Base-by-base conservation (phyloP, 129 eudicot species). In the Flaveria robusta region DNA sequence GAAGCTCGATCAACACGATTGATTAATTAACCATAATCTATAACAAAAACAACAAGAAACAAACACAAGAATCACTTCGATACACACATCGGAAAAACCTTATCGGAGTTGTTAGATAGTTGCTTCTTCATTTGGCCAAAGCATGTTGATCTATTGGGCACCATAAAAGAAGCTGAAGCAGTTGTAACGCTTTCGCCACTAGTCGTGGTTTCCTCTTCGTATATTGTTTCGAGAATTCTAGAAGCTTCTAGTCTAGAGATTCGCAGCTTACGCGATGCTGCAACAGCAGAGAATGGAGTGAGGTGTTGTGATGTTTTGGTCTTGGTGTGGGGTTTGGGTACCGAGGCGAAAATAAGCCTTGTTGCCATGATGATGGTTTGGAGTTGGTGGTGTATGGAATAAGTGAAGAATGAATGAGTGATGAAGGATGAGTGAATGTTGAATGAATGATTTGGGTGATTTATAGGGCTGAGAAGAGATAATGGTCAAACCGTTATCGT, bases 281-380 rank as follows among this genome's bases (percentile, higher is more conserved):
- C 79, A 9, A 80, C 79, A 0, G 75, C 83, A 27, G 83, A 66
- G 46, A 80, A 80, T 1, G 75, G 83, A 39, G 83, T 80, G 50
- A 77, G 70, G 4, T 52, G 62, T 41, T 66, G 74, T 52, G 74
- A 41, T 43, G 68, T 24, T 27, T 80, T 80, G 43, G 75, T 80
- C 15, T 66, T 66, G 29, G 74, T 18, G 15, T 80, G 68, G 60
- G 75, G 26, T 73, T 74, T 80, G 43, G 75, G 79, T 22, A 45
- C 19, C 5, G 82, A 70, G 66, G 68, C 74, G 14, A 80, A 80
- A 43, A 66, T 39, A 24, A 80, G 51, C 37, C 83, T 66, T 80
- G 83, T 73, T 66, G 79, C 83, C 79, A 80, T 80, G 60, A 13
- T 5, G 45, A 11, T 59, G 19, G 50, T 60, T 23, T 15, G n/a